A percentile compares a stretch with the other conserved stretches of the same genome.
Conservation (phyloP, 2,329 filamentous ascomycete species). For the Didymella arachidicola region DNA sequence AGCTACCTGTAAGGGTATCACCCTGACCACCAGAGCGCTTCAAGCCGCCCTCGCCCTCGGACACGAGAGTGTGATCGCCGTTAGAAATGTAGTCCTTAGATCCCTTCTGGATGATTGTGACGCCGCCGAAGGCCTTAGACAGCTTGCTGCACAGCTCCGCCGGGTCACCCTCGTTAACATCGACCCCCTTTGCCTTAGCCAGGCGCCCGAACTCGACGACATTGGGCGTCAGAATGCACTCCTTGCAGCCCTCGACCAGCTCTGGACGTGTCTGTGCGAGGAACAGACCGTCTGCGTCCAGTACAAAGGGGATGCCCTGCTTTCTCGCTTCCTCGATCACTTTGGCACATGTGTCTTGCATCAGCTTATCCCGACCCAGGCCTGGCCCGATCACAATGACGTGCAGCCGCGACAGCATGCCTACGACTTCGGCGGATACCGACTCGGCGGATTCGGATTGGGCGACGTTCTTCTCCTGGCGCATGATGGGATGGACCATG, state of each 20-base stretch:
- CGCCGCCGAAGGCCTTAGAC: constrained; percentile 79
- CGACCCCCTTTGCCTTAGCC: constrained; percentile 76
- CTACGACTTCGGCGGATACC: constrained; percentile 74
- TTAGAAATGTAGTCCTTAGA: constrained; percentile 82
- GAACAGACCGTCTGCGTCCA: constrained; percentile 89
- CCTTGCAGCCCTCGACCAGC: constrained; percentile 79
- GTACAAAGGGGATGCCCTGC: constrained; percentile 76
- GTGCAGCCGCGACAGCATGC: constrained; percentile 85
- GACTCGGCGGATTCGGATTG: constrained; percentile 65
- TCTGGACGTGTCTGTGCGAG: constrained; percentile 78
- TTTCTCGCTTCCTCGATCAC: constrained; percentile 82
- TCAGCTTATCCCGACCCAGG: constrained; percentile 85
- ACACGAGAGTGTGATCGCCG: constrained; percentile 75
- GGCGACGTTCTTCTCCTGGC: constrained; percentile 70
- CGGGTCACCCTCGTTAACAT: constrained; percentile 62
- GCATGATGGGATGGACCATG: constrained; percentile 98
- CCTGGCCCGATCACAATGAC: constrained; percentile 93
- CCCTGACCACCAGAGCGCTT: constrained; percentile 96
- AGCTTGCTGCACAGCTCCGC: constrained; percentile 72
- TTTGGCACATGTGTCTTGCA: constrained; percentile 83
- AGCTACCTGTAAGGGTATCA: constrained; percentile 87
- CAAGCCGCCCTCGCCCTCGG: constrained; percentile 79
- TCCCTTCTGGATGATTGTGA: constrained; percentile 93
- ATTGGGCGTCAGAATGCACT: constrained; percentile 92
- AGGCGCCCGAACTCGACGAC: constrained; percentile 89